Evolutionary conservation across 106 monocot species (phyloP), one percentile per base, ranked within the genome.

Genomic region (Dendrobium huoshanense): DNA sequence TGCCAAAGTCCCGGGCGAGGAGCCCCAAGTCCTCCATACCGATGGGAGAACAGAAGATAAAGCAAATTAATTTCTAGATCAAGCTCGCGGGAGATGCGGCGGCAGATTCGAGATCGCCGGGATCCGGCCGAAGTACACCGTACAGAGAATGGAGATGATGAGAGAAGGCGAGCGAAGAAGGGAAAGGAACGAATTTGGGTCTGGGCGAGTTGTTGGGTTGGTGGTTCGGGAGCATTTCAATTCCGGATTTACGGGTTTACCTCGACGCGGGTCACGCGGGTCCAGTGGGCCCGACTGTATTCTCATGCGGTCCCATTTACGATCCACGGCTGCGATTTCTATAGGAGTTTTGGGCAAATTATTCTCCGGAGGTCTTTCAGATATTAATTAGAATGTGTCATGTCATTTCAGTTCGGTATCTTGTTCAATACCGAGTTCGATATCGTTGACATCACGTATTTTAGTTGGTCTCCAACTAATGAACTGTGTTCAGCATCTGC

Each of bases 1-100:
- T 56, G 15, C 92, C 89, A 59, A 87, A 85, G 37, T 92, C 91
- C 55, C 87, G 74, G 55, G 83, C 81, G 13, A 92, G 82, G 58
- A 89, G 76, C 29, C 84, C 87, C 79, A 92, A 81, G 43, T 92
- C 89, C 72, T 89, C 92, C 92, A 92, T 92, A 37, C 1, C 13
- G 76, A 24, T 74, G 48, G 55, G 29, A 37, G n/a, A 31, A 11
- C 0, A 8, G 27, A 4, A 27, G 58, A 9, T 20, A 3, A 17
- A 25, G 40, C 16, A 64, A 79, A 80, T 84, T 80, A 75, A 56
- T 47, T 31, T 4, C 5, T 44, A 9, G 74, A 22, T 76, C 65
- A 17, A 44, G 37, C 37, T 70, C 20, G 17, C 37, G 41, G 18
- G 4, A 17, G 31, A 11, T 15, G 43, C 70, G 41, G 25, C 0